Base-by-base conservation (phyloP, 768 basidiomycete species). In the Calocybe indica region DNA sequence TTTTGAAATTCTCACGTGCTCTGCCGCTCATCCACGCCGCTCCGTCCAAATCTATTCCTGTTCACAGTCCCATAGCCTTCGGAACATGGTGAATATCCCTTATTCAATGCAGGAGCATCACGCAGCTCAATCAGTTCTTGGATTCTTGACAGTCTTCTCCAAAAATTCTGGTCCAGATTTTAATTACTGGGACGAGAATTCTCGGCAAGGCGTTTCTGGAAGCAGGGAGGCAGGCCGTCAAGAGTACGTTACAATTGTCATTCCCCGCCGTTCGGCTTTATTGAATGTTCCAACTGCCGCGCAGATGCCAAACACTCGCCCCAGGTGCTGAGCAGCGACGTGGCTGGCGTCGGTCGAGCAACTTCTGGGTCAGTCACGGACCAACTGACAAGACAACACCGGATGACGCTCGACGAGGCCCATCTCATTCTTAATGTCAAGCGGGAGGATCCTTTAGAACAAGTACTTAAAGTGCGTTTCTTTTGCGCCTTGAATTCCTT, bases 401-500 rank as follows among this genome's bases (percentile, higher is more conserved):
- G 85, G 43, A 94, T 99, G 93, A 92, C 92, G 6, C 58, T 95
- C 55, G 94, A 97, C 55, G 96, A 99, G 69, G 96, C 95, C 13
- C 85, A 85, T 58, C 70, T 96, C 49, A 92, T 99, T 59, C 69
- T 99, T 52, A 97, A 99, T 63, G 70, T 80, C 14, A 94, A 92
- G 64, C 79, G 79, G 34, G 86, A 76, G 14, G 86, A 89, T 15
- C 58, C 71, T 0, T 61, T 86, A 60, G 85, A 92, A 60, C 73
- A 68, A 38, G 70, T 94, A 22, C 61, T 88, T 35, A 84, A 88
- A 76, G 94, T 88, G 60, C 58, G 71, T 62, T 29, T 31, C 22
- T 22, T 22, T 4, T 22, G 2, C 22, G 29, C 9, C 12, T 35
- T 10, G 30, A 30, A 54, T 10, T 12, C 30, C 49, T 8, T 7